Base-by-base conservation (phyloP, 768 basidiomycete species). In the Psilocybe subaeruginosa region DNA sequence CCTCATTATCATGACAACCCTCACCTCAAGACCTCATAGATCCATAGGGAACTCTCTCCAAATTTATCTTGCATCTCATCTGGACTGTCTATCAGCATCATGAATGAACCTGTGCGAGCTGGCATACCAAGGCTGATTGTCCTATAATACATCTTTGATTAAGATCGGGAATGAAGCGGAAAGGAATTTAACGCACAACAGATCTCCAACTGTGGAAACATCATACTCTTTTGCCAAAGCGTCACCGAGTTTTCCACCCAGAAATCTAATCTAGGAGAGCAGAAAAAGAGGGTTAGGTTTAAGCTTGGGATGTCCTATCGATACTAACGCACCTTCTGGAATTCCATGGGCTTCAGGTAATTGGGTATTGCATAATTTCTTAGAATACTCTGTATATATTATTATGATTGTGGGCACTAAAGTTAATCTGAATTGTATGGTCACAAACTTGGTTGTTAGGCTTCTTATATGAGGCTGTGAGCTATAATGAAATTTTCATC, bases 241-340 rank as follows among this genome's bases (percentile, higher is more conserved):
- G 55, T 86, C 83, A 1, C 97, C 97, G 0, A 99, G 84, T 74
- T 99, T 99, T 14, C 97, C 97, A 2, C 97, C 97, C 0, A 99
- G 79, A 66, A 93, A 93, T 9, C 97, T 86, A 70, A 99, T 99
- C 93, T 95, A 31, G 12, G 43, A 19, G 23, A 41, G 41, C 45
- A 17, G 53, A 35, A 45, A 60, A 46, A 33, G 52, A 29, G 30
- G 37, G 12, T 19, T 43, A 51, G 35, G 8, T 46, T 23, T 27
- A 57, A 46, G 4, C 30, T 43, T 43, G 14, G 56, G 14, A 3
- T n/a, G 33, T 31, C 69, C 33, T 47, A 45, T 5, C 9, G 48
- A 16, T 17, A 23, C 11, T 35, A 11, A 7, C 33, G 48, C 62
- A 88, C 91, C 82, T 95, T 95, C 63, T 93, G 92, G 69, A 99